A percentile compares a stretch with the other conserved stretches of the same genome.
Evolutionary conservation across 352 stramenopile species (phyloP).

Genomic region (Blastocystis sp.): DNA sequence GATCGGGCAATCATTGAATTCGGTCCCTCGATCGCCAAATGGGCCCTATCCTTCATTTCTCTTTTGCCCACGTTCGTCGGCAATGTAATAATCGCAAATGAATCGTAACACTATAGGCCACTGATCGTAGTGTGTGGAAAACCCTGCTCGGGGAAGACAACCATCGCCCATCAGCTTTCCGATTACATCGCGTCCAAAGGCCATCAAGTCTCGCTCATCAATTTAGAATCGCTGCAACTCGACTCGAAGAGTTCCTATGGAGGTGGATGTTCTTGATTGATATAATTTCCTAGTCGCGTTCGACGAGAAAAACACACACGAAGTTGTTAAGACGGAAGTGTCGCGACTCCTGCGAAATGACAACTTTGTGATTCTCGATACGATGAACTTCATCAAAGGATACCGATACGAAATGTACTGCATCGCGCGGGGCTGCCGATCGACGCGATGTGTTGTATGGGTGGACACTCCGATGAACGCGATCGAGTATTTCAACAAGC

Average conservation of each 20-base stretch:
- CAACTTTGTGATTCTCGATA: constrained; percentile 56
- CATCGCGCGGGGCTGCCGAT: constrained; percentile 33
- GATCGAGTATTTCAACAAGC: constrained; percentile 15
- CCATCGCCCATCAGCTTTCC: constrained; percentile 5
- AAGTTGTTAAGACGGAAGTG: constrained; percentile 53
- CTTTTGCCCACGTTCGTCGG: no score
- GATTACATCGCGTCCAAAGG: background rate
- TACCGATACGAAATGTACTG: constrained; percentile 57
- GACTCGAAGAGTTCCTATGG: constrained; percentile 42
- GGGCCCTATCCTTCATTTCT: no score
- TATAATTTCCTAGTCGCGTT: constrained; percentile 15
- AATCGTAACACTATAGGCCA: constrained; percentile 26
- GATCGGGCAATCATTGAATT: no score
- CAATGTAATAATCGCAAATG: no score
- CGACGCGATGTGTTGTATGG: constrained; percentile 46
- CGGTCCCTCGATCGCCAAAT: no score
- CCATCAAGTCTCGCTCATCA: constrained; percentile 5
- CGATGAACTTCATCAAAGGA: constrained; percentile 57
- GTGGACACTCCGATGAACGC: constrained; percentile 23
- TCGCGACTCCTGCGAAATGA: constrained; percentile 40
- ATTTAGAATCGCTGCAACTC: constrained; percentile 50
- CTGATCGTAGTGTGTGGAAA: constrained; percentile 48
- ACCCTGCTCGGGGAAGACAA: constrained; percentile 50
- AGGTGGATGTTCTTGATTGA: background rate
- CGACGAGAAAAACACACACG: constrained; percentile 55